phyloP scores from a whole-genome alignment of 768 basidiomycete species.

The Ephemerocybe angulata region DNA sequence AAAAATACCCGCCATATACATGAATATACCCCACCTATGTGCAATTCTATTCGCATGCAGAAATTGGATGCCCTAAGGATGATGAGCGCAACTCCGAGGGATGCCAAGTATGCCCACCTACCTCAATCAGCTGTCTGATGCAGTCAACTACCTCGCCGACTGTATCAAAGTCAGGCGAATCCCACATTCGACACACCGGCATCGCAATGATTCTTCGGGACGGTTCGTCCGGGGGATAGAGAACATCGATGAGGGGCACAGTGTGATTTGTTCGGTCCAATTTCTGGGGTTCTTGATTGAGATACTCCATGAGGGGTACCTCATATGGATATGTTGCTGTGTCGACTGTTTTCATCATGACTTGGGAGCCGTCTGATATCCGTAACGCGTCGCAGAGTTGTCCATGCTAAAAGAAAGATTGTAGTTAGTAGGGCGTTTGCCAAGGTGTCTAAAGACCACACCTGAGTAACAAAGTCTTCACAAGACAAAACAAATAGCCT shows the following conservation, averaged over 20 bases:
- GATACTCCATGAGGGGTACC: conserved; percentile 19
- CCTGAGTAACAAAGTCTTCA: neutral
- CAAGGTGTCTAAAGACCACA: neutral
- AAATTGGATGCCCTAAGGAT: conserved; percentile 27
- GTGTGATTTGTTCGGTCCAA: conserved; percentile 29
- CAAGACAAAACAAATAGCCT: neutral
- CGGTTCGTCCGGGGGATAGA: conserved; percentile 14
- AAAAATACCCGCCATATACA: too few relatives aligned
- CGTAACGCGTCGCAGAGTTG: neutral
- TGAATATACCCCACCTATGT: too few relatives aligned
- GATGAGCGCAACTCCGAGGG: neutral
- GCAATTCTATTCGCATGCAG: conserved; percentile 35
- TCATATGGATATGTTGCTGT: conserved; percentile 18
- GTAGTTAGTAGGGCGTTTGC: too few relatives aligned
- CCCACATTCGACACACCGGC: conserved; percentile 25
- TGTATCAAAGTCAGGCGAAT: conserved; percentile 29
- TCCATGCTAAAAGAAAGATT: too few relatives aligned
- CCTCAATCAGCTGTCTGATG: conserved; percentile 32
- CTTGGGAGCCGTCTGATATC: neutral
- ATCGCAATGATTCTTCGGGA: conserved; percentile 26
- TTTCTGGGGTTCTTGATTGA: conserved; percentile 18
- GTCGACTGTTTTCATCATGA: conserved; percentile 12
- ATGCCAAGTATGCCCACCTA: conserved; percentile 2
- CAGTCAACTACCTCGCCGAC: conserved; percentile 34
- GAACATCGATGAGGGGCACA: conserved; percentile 21